These are phyloP conservation scores for Crithidia expoeki DNA, from an alignment of 208 protist species.

Conservation along the genomic window DNA sequence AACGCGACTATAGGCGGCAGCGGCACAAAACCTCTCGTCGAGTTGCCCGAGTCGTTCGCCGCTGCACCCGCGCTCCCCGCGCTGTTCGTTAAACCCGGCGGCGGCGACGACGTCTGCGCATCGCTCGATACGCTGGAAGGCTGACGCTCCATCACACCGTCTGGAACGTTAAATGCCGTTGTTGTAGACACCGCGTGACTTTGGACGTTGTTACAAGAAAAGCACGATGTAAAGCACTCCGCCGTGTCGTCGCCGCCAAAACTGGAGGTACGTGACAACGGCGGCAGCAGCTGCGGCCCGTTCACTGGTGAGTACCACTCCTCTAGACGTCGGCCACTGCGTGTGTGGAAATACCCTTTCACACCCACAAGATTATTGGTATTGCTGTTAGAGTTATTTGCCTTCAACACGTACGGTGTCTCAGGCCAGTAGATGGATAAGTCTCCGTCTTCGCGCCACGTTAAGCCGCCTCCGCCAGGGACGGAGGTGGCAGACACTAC, in stretches of 20 bases:
- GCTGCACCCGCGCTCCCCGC: background rate
- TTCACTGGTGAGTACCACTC: slow-evolving; percentile 18
- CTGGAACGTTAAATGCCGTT: background rate
- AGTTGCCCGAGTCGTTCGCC: background rate
- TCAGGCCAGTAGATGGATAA: slow-evolving; percentile 25
- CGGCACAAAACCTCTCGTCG: background rate
- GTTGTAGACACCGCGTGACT: background rate
- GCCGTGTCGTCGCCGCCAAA: slow-evolving; percentile 23
- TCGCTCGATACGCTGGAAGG: background rate
- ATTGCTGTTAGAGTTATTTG: background rate
- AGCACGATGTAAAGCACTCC: slow-evolving; percentile 19
- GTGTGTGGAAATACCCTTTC: background rate
- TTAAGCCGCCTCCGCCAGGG: background rate
- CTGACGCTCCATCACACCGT: background rate
- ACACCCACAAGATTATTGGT: background rate
- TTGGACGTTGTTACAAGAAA: background rate
- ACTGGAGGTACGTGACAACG: slow-evolving; percentile 22
- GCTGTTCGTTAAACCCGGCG: background rate
- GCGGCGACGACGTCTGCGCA: background rate
- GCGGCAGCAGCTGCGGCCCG: slow-evolving; percentile 1
- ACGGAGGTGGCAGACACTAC: slow-evolving; percentile 23
- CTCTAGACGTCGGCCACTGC: background rate
- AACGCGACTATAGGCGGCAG: background rate
- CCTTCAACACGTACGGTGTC: background rate
- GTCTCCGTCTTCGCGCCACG: slow-evolving; percentile 29